phyloP scores from a whole-genome alignment of 2,329 filamentous ascomycete genomes.

The Fonsecaea multimorphosa region DNA sequence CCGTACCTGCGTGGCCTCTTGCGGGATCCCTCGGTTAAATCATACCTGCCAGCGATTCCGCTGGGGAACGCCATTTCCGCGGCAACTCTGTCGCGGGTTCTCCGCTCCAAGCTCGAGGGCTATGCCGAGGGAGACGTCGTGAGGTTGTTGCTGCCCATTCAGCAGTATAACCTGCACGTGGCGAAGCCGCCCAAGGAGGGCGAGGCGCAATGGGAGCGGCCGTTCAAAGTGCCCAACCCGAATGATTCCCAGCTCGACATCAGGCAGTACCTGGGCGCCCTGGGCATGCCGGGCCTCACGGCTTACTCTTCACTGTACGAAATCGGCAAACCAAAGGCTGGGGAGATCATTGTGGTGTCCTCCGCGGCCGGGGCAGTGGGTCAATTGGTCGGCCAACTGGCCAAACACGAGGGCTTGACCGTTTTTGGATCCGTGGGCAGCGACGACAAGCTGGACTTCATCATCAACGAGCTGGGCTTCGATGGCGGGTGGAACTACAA shows the following conservation, averaged over 20 bases:
- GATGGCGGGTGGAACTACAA: slow-evolving; percentile 87
- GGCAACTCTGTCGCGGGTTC: slow-evolving; percentile 68
- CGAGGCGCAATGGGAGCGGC: slow-evolving; percentile 1
- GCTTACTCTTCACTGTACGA: slow-evolving; percentile 77
- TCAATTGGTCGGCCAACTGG: slow-evolving; percentile 80
- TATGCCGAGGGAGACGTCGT: slow-evolving; percentile 71
- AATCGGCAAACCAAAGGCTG: slow-evolving; percentile 75
- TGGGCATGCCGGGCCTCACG: slow-evolving; percentile 80
- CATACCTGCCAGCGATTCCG: slow-evolving; percentile 69
- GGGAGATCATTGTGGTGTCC: slow-evolving; percentile 81
- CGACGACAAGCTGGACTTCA: slow-evolving; percentile 79
- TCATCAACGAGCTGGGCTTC: slow-evolving; percentile 71
- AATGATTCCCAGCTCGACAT: slow-evolving; percentile 40
- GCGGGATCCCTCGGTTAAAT: slow-evolving; percentile 67
- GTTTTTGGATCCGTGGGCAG: slow-evolving; percentile 82
- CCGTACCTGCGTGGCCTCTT: slow-evolving; percentile 78
- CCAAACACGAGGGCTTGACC: slow-evolving; percentile 77
- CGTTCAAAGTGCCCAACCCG: slow-evolving; percentile 27
- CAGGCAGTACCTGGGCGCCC: slow-evolving; percentile 71
- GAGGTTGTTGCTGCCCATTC: slow-evolving; percentile 63
- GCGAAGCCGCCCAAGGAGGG: not conserved
- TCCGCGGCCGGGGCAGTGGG: slow-evolving; percentile 82
- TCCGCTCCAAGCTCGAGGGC: slow-evolving; percentile 69
- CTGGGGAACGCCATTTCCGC: slow-evolving; percentile 70
- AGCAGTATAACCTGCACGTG: slow-evolving; percentile 64